Conservation (phyloP, 2,329 filamentous ascomycete species). For the Shiraia sp. region DNA sequence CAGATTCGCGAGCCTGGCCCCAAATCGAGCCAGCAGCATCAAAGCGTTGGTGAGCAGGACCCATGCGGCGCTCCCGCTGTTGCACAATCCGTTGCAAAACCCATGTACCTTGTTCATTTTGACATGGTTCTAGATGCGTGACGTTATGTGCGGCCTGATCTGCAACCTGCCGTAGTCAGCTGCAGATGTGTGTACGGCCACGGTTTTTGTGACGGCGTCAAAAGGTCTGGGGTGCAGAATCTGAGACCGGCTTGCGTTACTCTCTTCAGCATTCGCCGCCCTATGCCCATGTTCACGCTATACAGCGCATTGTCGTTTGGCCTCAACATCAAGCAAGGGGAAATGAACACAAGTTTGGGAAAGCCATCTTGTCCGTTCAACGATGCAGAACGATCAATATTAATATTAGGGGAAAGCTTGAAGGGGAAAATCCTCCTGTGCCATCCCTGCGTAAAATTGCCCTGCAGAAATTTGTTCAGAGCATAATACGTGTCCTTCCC, state of each 20-base stretch:
- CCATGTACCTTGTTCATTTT: slow-evolving; percentile 19
- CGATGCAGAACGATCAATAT: slow-evolving; percentile 20
- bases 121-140: slow-evolving; percentile 3
- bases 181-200: neutral
- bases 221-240: slow-evolving; percentile 19
- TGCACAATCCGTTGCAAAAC: slow-evolving; percentile 18
- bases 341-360: neutral
- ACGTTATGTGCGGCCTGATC: slow-evolving; percentile 8
- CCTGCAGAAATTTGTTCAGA: slow-evolving; percentile 7
- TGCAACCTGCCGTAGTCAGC: slow-evolving; percentile 1
- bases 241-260: slow-evolving; percentile 6
- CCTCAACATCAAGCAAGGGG: neutral
- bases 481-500: slow-evolving; percentile 15
- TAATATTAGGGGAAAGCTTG: slow-evolving; percentile 31
- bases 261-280: slow-evolving; percentile 3
- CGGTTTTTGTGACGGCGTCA: neutral
- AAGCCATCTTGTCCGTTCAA: no score
- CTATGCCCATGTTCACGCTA: slow-evolving; percentile 4
- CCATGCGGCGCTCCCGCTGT: slow-evolving; percentile 7
- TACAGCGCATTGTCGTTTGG: slow-evolving; percentile 1
- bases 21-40: slow-evolving; percentile 6
- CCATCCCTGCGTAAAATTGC: slow-evolving; percentile 13
- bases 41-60: slow-evolving; percentile 5
- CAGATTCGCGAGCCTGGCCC: slow-evolving; percentile 6
- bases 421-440: slow-evolving; percentile 16